phyloP scores from a whole-genome alignment of 306 rosid species.

The Carpinus viminea region DNA sequence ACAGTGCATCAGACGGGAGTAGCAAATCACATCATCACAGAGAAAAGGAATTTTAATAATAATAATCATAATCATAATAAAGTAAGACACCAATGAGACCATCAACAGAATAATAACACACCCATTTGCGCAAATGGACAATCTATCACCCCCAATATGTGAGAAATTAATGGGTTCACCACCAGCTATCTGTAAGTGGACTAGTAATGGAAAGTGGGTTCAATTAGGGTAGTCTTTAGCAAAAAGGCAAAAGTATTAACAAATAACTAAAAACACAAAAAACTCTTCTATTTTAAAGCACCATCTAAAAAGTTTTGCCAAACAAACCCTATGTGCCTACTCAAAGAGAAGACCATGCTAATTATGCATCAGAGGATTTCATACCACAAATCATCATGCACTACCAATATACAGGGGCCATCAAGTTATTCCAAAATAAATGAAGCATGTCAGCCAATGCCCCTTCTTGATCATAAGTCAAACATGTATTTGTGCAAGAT shows the following conservation, averaged over 20 bases:
- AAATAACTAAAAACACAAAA: too few relatives aligned
- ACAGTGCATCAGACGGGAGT: conserved; percentile 16
- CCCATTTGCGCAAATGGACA: neutral
- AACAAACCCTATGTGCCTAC: too few relatives aligned
- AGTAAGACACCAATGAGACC: neutral
- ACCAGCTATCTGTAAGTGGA: neutral
- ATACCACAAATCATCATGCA: neutral
- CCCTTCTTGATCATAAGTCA: neutral
- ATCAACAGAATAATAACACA: neutral
- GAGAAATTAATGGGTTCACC: neutral
- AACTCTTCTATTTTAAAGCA: too few relatives aligned
- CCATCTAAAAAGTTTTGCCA: too few relatives aligned
- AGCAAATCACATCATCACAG: conserved; percentile 13
- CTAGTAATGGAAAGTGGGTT: neutral
- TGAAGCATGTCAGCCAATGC: neutral
- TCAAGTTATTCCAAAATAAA: neutral
- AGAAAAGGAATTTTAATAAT: neutral
- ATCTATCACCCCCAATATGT: neutral
- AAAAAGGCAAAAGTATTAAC: neutral
- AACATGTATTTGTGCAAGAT: neutral
- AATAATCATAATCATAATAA: neutral
- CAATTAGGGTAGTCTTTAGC: neutral
- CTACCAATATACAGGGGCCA: neutral
- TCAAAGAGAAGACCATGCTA: neutral
- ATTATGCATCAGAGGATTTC: neutral